phyloP scores from a whole-genome alignment of 805 yeast genomes.

The Lipomyces oligophaga region DNA sequence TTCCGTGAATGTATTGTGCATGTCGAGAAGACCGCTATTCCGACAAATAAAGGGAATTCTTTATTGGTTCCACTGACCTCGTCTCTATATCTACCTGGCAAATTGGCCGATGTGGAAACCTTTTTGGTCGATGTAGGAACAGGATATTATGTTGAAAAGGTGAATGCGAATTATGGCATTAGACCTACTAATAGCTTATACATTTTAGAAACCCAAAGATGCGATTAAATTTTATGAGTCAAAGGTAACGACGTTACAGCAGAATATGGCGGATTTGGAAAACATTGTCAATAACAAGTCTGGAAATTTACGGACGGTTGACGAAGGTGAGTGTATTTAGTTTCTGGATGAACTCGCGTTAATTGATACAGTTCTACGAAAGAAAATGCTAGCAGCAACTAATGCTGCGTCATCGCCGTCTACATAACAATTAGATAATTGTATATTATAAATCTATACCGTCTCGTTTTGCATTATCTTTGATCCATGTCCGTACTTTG shows the following conservation, averaged over 20 bases:
- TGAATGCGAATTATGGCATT: slow-evolving; percentile 5
- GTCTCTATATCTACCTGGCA: slow-evolving; percentile 87
- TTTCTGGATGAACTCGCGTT: background rate
- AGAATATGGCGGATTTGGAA: slow-evolving; percentile 70
- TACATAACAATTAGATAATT: background rate
- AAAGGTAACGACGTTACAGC: slow-evolving; percentile 67
- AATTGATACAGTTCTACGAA: slow-evolving; percentile 16
- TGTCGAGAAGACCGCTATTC: slow-evolving; percentile 51
- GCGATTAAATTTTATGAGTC: slow-evolving; percentile 67
- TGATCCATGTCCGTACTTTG: slow-evolving; percentile 42
- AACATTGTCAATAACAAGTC: slow-evolving; percentile 72
- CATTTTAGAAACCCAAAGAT: slow-evolving; percentile 45
- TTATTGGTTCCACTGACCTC: slow-evolving; percentile 83
- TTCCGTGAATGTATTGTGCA: slow-evolving; percentile 76
- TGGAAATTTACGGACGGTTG: slow-evolving; percentile 58
- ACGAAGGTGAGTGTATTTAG: slow-evolving; percentile 35
- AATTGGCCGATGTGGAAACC: slow-evolving; percentile 55
- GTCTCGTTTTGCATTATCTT: slow-evolving; percentile 15
- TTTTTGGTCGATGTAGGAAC: slow-evolving; percentile 95
- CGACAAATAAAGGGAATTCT: slow-evolving; percentile 40
- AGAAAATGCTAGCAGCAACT: slow-evolving; percentile 23
- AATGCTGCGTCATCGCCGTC: slow-evolving; percentile 11
- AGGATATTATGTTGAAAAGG: slow-evolving; percentile 87
- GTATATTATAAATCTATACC: slow-evolving; percentile 8
- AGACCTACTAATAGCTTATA: background rate